phyloP scores from a whole-genome alignment of 1,284 basidiomycete genomes.

The Cutaneotrichosporon sp. region DNA sequence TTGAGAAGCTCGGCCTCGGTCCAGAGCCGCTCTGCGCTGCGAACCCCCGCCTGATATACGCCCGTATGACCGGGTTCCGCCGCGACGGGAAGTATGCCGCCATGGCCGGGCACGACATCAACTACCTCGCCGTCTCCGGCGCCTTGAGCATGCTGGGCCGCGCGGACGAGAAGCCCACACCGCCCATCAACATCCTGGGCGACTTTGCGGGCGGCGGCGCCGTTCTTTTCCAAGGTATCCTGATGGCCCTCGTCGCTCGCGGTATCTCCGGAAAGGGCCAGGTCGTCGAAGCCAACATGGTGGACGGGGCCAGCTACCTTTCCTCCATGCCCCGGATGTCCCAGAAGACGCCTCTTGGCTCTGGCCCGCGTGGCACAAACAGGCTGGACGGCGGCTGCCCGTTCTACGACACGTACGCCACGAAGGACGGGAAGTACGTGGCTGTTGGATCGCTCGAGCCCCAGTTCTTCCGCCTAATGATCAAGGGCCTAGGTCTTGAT shows the following conservation, averaged over 20 bases:
- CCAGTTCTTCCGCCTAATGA: slow-evolving; percentile 17
- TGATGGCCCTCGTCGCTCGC: slow-evolving; percentile 15
- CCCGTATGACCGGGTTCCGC: slow-evolving; percentile 19
- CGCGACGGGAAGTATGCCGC: slow-evolving; percentile 4
- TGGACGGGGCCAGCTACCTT: slow-evolving; percentile 14
- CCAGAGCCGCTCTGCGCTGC: background rate
- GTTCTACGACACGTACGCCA: slow-evolving; percentile 13
- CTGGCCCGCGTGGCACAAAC: slow-evolving; percentile 6
- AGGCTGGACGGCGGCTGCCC: slow-evolving; percentile 19
- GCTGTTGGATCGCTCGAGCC: slow-evolving; percentile 18
- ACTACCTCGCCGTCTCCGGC: slow-evolving; percentile 19
- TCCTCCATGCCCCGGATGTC: slow-evolving; percentile 11
- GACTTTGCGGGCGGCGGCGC: slow-evolving; percentile 22
- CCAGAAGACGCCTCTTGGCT: background rate
- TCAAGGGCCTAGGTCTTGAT: background rate
- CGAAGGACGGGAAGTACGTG: slow-evolving; percentile 12
- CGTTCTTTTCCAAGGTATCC: slow-evolving; percentile 18
- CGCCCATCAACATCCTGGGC: slow-evolving; percentile 19
- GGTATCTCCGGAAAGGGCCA: slow-evolving; percentile 14
- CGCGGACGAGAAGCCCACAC: slow-evolving; percentile 7
- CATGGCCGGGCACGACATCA: slow-evolving; percentile 22
- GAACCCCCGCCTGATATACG: slow-evolving; percentile 19
- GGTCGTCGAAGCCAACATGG: slow-evolving; percentile 20
- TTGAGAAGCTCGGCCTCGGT: slow-evolving; percentile 18
- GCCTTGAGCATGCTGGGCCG: slow-evolving; percentile 14